phyloP scores from a whole-genome alignment of 306 rosid species.

The Rosa chinensis region DNA sequence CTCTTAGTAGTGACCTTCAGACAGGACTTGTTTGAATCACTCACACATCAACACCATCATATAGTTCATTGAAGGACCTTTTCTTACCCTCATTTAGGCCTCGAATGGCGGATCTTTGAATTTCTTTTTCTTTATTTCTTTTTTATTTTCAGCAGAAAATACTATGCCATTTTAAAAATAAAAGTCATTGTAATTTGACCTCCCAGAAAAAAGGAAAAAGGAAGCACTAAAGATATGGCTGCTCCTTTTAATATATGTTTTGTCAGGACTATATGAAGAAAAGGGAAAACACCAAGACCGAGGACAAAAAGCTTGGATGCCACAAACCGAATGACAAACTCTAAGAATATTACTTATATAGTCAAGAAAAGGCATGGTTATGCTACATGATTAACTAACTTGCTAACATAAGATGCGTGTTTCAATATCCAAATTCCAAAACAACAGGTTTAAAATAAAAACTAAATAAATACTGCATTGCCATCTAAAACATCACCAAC shows the following conservation, averaged over 20 bases:
- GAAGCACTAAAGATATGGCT: neutral
- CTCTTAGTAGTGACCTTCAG: neutral
- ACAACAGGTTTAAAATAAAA: neutral
- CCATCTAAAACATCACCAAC: neutral
- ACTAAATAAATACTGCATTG: neutral
- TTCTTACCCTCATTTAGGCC: neutral
- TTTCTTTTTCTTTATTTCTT: neutral
- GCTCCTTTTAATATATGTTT: neutral
- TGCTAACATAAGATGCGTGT: neutral
- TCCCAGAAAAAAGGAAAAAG: neutral
- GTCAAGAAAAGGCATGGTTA: neutral
- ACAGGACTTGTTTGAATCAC: neutral
- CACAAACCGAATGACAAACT: neutral
- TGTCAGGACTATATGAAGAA: neutral
- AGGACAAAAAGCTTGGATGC: neutral
- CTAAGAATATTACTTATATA: neutral
- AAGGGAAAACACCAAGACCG: neutral
- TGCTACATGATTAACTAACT: neutral
- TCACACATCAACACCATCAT: neutral
- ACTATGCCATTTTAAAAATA: neutral
- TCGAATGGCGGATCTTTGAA: neutral
- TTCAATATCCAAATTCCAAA: neutral
- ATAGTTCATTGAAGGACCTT: neutral
- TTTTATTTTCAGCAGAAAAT: neutral
- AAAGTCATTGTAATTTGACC: neutral